These are phyloP conservation scores for Boletus huronensis DNA, from an alignment of 768 basidiomycete genomes.

Conservation along the genomic window DNA sequence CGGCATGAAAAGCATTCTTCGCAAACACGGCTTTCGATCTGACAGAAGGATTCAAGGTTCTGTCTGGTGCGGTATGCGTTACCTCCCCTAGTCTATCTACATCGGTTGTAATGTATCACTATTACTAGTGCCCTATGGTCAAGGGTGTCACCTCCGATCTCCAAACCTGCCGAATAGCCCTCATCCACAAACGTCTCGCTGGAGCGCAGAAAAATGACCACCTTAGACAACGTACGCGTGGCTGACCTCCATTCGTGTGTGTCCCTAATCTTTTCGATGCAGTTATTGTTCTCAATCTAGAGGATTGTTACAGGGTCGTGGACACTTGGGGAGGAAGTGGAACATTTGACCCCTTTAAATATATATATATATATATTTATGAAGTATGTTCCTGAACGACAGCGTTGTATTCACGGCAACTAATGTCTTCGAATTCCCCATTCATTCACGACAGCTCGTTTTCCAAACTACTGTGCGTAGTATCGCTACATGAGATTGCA, in stretches of 20 bases:
- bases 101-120: conserved; percentile 12
- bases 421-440: background rate
- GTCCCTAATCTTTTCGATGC: conserved; percentile 11
- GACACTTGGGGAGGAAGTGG: conserved; percentile 64
- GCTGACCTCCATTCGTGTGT: background rate
- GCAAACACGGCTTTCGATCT: conserved; percentile 68
- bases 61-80: conserved; percentile 68
- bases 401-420: background rate
- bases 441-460: conserved; percentile 43
- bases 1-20: conserved; percentile 66
- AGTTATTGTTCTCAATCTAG: conserved; percentile 66
- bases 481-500: conserved; percentile 66
- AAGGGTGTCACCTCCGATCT: conserved; percentile 72
- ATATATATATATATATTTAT: no score
- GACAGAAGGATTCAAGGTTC: conserved; percentile 74
- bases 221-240: conserved; percentile 54
- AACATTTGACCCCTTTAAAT: conserved; percentile 67
- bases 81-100: conserved; percentile 8
- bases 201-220: conserved; percentile 60
- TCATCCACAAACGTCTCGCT: conserved; percentile 70
- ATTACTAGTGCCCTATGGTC: conserved; percentile 72
- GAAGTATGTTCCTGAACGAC: conserved; percentile 42
- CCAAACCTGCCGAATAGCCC: conserved; percentile 54
- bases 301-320: conserved; percentile 61
- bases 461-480: conserved; percentile 74